phyloP scores from a whole-genome alignment of 2,329 filamentous ascomycete species.

The Aspergillus hiratsukae region DNA sequence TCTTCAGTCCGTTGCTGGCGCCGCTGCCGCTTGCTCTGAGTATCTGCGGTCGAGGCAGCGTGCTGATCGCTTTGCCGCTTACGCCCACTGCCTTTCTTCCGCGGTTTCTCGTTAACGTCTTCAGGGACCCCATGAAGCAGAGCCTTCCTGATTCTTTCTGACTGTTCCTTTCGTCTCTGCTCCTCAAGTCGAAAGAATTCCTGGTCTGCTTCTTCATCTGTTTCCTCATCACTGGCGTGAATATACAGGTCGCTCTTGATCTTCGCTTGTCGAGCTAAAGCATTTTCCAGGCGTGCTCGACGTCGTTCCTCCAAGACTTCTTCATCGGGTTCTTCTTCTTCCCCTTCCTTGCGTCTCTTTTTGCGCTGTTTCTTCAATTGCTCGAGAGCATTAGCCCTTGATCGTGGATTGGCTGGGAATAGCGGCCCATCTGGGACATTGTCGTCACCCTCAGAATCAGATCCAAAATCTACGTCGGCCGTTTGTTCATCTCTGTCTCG shows the following conservation, averaged over 20 bases:
- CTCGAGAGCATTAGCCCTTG: slow-evolving; percentile 51
- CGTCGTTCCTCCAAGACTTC: slow-evolving; percentile 57
- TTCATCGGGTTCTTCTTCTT: slow-evolving; percentile 55
- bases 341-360: slow-evolving; percentile 43
- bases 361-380: slow-evolving; percentile 59
- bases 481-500: slow-evolving; percentile 28
- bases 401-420: slow-evolving; percentile 56
- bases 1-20: slow-evolving; percentile 12
- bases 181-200: slow-evolving; percentile 78
- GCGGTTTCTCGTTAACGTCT: slow-evolving; percentile 22
- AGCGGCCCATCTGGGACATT: slow-evolving; percentile 55
- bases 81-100: slow-evolving; percentile 23
- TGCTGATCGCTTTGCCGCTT: slow-evolving; percentile 28
- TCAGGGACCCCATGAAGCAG: slow-evolving; percentile 39
- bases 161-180: slow-evolving; percentile 56
- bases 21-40: slow-evolving; percentile 27
- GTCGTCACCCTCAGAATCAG: slow-evolving; percentile 62
- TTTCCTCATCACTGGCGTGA: slow-evolving; percentile 80
- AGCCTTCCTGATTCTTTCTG: slow-evolving; percentile 46
- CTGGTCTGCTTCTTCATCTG: slow-evolving; percentile 67
- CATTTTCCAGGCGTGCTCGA: slow-evolving; percentile 58
- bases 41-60: slow-evolving; percentile 15
- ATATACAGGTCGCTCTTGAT: slow-evolving; percentile 85
- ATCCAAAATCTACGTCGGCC: slow-evolving; percentile 60
- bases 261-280: slow-evolving; percentile 70